Evolutionary conservation across 148 eudicot genomes (phyloP).

Genomic region (Simmondsia chinensis): DNA sequence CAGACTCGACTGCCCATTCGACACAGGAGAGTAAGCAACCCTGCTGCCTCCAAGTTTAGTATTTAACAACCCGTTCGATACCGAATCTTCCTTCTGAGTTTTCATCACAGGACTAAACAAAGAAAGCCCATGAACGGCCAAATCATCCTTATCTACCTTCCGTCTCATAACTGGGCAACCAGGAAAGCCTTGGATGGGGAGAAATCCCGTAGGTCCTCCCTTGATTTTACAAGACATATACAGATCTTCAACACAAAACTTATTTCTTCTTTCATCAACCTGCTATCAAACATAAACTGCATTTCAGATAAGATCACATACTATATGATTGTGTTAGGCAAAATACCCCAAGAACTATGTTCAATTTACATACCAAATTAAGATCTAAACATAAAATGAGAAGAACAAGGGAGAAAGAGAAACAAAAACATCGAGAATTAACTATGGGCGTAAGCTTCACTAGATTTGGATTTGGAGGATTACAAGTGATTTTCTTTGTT

Average conservation of each 20-base stretch:
- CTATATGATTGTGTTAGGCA: too few relatives aligned
- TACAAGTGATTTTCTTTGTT: neutral
- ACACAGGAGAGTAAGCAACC: slow-evolving; percentile 14
- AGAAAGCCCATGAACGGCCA: slow-evolving; percentile 27
- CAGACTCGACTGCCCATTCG: slow-evolving; percentile 20
- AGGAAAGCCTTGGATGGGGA: slow-evolving; percentile 24
- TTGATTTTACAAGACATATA: slow-evolving; percentile 15
- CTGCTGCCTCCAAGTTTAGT: slow-evolving; percentile 16
- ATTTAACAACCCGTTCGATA: slow-evolving; percentile 19
- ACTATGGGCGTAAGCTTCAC: too few relatives aligned
- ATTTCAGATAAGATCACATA: slow-evolving; percentile 7
- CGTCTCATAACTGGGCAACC: slow-evolving; percentile 13
- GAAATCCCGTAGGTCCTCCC: slow-evolving; percentile 16
- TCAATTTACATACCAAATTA: too few relatives aligned
- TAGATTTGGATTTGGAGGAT: too few relatives aligned
- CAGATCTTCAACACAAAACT: slow-evolving; percentile 6
- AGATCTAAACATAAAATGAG: too few relatives aligned
- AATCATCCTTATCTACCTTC: slow-evolving; percentile 24
- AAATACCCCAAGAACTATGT: too few relatives aligned
- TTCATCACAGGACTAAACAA: slow-evolving; percentile 34
- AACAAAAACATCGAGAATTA: too few relatives aligned
- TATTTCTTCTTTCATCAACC: slow-evolving; percentile 12
- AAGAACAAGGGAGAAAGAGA: too few relatives aligned
- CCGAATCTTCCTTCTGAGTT: slow-evolving; percentile 19
- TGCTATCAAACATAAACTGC: too few relatives aligned